Percentiles rank a stretch among this genome's conserved stretches.
These are phyloP conservation scores for Aquilaria sinensis DNA, from an alignment of 345 rosid genomes.

Conservation along the genomic window DNA sequence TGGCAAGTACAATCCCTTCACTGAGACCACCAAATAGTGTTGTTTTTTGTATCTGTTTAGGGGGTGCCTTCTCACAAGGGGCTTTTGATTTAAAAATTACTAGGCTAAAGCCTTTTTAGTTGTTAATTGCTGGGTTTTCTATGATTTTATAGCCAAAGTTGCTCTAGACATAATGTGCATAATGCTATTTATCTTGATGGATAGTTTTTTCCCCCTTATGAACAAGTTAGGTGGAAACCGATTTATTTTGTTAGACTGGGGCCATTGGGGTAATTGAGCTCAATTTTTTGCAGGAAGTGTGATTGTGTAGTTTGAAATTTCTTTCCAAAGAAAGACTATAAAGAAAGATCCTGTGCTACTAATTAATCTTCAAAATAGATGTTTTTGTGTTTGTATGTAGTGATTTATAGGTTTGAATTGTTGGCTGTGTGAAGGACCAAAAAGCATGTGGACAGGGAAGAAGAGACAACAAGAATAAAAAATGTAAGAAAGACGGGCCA, in stretches of 20 bases:
- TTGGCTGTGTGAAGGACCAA: constrained; percentile 95
- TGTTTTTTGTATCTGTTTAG: neutral
- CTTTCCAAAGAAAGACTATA: neutral
- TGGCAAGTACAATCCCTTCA: constrained; percentile 77
- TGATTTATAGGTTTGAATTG: constrained; percentile 9
- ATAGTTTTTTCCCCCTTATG: neutral
- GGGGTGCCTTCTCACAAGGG: no score
- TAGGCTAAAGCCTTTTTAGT: neutral
- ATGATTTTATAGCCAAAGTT: constrained; percentile 36
- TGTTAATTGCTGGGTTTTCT: neutral
- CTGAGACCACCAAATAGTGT: constrained; percentile 85
- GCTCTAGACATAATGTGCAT: constrained; percentile 81
- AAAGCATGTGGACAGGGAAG: constrained; percentile 39
- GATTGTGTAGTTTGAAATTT: neutral
- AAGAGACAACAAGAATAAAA: no score
- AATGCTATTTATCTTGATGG: constrained; percentile 28
- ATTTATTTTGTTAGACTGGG: neutral
- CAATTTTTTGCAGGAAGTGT: neutral
- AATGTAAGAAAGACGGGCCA: no score
- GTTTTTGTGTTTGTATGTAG: constrained; percentile 2
- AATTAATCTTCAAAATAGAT: no score
- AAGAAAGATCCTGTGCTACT: no score
- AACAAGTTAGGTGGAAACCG: neutral
- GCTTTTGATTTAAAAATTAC: neutral
- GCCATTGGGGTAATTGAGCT: neutral